Base-by-base conservation (phyloP, 352 stramenopile genomes). In the Phytophthora aleatoria region DNA sequence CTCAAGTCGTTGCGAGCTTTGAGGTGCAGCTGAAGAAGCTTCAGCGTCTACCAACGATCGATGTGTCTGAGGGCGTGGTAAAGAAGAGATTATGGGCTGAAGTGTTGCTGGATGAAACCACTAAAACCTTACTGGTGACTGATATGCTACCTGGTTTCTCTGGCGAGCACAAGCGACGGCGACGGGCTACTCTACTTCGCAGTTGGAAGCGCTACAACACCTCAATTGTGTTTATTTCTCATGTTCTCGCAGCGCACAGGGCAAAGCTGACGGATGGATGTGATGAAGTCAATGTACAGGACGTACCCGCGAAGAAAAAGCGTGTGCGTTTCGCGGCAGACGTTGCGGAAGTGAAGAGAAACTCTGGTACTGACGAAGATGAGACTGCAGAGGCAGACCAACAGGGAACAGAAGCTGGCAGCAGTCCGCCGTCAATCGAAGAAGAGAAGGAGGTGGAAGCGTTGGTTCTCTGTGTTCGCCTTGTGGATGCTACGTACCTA, bases 171-270 rank as follows among this genome's bases (percentile, higher is more conserved):
- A 85, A 84, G 30, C 69, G 84, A 6, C 80, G 85, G 3, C 78
- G 85, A 3, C 69, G 85, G 5, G 76, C 87, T 20, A 92, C 77
- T 47, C 64, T 95, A 42, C 55, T 95, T 47, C 77, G 83, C 7
- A 91, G 80, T 51, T 95, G 87, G 87, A 92, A 92, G 54, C 70
- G 74, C 13, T 94, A 90, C 63, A 92, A 90, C 47, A 76, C 77
- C 2, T 84, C 76, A 0, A 90, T 94, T 27, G 60, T 86, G 12
- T 87, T 76, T 57, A 79, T 91, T 64, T 90, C 85, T 1, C 72
- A 82, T 31, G 61, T 79, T n/a, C 54, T 89, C 8, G 64, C 77
- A 4, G 64, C 61, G 28, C 50, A 77, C 31, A 60, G 48, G 39
- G 55, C 63, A 15, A 45, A 68, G 9, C n/a, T 68, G 38, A 48